A percentile compares a stretch with the other conserved stretches of the same genome.
These are phyloP conservation scores for Pisolithus microcarpus DNA, from an alignment of 768 basidiomycete species.

Conservation along the genomic window DNA sequence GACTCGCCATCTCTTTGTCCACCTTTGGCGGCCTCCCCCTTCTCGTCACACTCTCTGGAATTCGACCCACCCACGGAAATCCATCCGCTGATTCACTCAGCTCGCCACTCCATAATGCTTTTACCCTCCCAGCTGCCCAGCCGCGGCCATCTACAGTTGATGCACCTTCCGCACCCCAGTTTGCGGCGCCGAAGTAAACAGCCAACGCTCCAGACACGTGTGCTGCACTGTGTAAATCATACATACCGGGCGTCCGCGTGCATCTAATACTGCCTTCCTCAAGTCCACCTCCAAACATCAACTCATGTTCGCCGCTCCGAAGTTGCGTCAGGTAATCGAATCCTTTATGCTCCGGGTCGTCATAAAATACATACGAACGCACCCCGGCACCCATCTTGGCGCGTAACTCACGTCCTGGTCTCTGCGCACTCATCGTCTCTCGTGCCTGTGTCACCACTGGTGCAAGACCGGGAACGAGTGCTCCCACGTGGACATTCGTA, in stretches of 20 bases:
- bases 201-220: conserved; percentile 46
- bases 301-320: conserved; percentile 34
- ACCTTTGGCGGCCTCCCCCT: conserved; percentile 21
- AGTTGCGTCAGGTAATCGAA: conserved; percentile 71
- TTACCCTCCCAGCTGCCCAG: conserved; percentile 43
- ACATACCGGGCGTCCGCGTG: conserved; percentile 25
- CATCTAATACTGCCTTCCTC: conserved; percentile 16
- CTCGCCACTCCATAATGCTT: conserved; percentile 58
- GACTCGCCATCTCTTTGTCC: conserved; percentile 10
- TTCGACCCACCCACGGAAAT: conserved; percentile 63
- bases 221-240: conserved; percentile 30
- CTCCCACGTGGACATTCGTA: conserved; percentile 47
- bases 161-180: conserved; percentile 37
- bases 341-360: conserved; percentile 28
- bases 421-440: conserved; percentile 60
- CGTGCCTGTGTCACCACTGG: conserved; percentile 29
- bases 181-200: conserved; percentile 42
- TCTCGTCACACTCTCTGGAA: conserved; percentile 44
- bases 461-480: conserved; percentile 37
- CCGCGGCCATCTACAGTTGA: conserved; percentile 10
- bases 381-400: conserved; percentile 28
- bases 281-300: conserved; percentile 66
- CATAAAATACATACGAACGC: conserved; percentile 56
- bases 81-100: conserved; percentile 55
- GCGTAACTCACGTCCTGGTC: conserved; percentile 36